Evolutionary conservation across 768 basidiomycete genomes (phyloP).

Genomic region (Leccinum pellstonianum): DNA sequence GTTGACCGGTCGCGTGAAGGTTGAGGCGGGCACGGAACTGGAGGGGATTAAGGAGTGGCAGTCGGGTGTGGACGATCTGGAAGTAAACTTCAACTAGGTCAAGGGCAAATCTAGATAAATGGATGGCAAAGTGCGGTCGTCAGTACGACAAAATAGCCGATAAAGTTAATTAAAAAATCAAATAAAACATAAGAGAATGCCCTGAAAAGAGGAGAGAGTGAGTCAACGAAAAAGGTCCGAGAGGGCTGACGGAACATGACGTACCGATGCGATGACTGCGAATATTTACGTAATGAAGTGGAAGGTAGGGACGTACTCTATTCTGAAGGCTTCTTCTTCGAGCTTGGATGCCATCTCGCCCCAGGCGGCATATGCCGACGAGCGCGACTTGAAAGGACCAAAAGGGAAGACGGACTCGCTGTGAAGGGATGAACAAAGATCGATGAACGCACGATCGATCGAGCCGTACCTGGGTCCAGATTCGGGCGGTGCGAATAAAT

Average conservation of each 20-base stretch:
- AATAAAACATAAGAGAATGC: conserved; percentile 23
- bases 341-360: conserved; percentile 72
- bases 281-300: conserved; percentile 32
- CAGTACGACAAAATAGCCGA: conserved; percentile 17
- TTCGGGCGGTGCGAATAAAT: conserved; percentile 76
- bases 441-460: conserved; percentile 13
- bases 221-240: neutral
- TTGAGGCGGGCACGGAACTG: conserved; percentile 75
- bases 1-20: conserved; percentile 33
- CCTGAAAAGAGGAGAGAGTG: conserved; percentile 16
- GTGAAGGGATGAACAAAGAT: conserved; percentile 20
- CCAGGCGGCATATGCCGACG: conserved; percentile 65
- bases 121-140: conserved; percentile 13
- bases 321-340: conserved; percentile 69
- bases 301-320: conserved; percentile 66
- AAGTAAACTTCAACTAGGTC: conserved; percentile 96
- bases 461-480: conserved; percentile 41
- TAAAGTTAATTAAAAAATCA: conserved; percentile 30
- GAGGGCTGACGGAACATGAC: conserved; percentile 15
- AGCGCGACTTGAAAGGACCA: conserved; percentile 32
- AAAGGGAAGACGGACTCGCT: conserved; percentile 41
- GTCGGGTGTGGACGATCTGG: conserved; percentile 85
- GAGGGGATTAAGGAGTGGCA: conserved; percentile 82
- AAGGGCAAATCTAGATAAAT: conserved; percentile 67
- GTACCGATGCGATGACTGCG: conserved; percentile 20